Percentiles rank a stretch among this genome's conserved stretches.
phyloP scores from a whole-genome alignment of 225 moss, liverwort and hornwort genomes.

The Takakia lepidozioides region DNA sequence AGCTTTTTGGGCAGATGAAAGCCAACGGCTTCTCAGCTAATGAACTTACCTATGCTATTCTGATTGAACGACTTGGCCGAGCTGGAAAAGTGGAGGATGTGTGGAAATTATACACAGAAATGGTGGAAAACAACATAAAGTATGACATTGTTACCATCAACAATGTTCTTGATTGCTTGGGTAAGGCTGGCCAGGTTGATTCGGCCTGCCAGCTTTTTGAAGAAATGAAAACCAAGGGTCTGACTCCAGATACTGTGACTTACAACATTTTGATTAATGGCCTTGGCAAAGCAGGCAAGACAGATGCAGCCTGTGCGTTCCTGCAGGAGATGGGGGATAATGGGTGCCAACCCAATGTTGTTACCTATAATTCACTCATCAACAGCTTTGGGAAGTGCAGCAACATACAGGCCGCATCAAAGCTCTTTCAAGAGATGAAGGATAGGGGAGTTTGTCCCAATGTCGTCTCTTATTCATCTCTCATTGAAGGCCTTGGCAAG shows the following conservation, averaged over 20 bases:
- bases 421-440: constrained; percentile 66
- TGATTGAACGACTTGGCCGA: constrained; percentile 52
- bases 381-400: constrained; percentile 57
- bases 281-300: constrained; percentile 60
- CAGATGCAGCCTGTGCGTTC: constrained; percentile 70
- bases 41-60: constrained; percentile 49
- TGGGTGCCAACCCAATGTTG: constrained; percentile 60
- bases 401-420: constrained; percentile 50
- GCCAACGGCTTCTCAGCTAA: constrained; percentile 42
- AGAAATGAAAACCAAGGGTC: constrained; percentile 60
- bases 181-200: constrained; percentile 68
- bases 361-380: constrained; percentile 76
- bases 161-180: constrained; percentile 56
- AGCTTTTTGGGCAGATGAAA: constrained; percentile 49
- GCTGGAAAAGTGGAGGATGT: constrained; percentile 60
- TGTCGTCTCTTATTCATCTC: constrained; percentile 67
- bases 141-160: constrained; percentile 66
- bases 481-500: constrained; percentile 76
- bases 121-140: constrained; percentile 37
- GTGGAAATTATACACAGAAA: constrained; percentile 45
- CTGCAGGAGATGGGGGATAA: constrained; percentile 69
- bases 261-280: constrained; percentile 85
- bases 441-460: constrained; percentile 56
- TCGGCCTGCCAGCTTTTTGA: constrained; percentile 60
- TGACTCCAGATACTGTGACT: constrained; percentile 62